Conservation (phyloP, 2,329 filamentous ascomycete genomes). For the Dothideomycetidae sp. region DNA sequence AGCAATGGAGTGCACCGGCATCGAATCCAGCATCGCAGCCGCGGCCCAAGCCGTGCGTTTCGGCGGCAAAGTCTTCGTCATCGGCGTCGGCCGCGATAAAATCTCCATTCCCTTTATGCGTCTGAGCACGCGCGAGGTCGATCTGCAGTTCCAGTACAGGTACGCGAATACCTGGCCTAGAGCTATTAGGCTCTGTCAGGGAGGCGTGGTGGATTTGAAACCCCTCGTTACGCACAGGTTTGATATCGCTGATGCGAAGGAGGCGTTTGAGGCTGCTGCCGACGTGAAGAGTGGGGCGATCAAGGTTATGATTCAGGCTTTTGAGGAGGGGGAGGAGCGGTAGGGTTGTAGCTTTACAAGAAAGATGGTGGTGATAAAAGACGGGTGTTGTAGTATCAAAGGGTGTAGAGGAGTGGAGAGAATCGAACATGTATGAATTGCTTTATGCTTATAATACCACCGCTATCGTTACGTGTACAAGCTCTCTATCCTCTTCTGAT, state of each 20-base stretch:
- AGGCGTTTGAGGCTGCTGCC: constrained; percentile 79
- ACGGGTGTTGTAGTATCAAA: too few species aligned
- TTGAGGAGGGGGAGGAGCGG: constrained; percentile 24
- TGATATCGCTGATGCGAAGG: constrained; percentile 67
- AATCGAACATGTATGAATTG: too few species aligned
- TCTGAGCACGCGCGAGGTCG: constrained; percentile 77
- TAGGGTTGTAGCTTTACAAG: too few species aligned
- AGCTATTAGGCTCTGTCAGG: constrained; percentile 76
- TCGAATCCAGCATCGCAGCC: constrained; percentile 72
- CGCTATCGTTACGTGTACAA: too few species aligned
- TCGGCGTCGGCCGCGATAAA: constrained; percentile 89
- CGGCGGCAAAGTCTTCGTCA: constrained; percentile 92
- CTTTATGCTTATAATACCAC: too few species aligned
- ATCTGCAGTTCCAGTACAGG: constrained; percentile 91
- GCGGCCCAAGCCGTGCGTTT: constrained; percentile 89
- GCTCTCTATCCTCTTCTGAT: too few species aligned
- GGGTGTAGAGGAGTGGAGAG: too few species aligned
- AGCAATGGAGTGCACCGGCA: constrained; percentile 84
- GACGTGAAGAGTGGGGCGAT: constrained; percentile 89
- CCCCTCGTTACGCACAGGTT: constrained; percentile 82
- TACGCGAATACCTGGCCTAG: constrained; percentile 95
- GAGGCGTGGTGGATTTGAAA: constrained; percentile 66
- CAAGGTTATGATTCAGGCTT: constrained; percentile 85
- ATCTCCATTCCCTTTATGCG: constrained; percentile 95
- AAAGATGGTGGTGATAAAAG: too few species aligned